Base-by-base conservation (phyloP, 2,329 filamentous ascomycete genomes). In the Aureobasidium pullulans region DNA sequence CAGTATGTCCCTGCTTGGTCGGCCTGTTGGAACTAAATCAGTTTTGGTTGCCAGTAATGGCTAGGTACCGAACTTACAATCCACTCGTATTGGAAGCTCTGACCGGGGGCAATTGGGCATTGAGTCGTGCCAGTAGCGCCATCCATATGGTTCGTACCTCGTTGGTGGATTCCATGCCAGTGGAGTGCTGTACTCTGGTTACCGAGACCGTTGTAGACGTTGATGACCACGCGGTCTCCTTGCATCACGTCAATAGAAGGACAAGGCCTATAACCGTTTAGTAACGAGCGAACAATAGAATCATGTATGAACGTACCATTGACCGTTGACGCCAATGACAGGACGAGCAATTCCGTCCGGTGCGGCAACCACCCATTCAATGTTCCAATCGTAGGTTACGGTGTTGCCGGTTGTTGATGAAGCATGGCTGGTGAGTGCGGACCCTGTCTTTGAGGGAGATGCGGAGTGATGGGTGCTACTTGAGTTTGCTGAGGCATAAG, bases 111-210 rank as follows among this genome's bases (percentile, higher is more conserved):
- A 52, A 90, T 85, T 0, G 82, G 79, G 62, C 86, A 89, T 68
- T 89, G 87, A 0, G 82, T 86, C 4, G 88, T 78, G 37, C 83
- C 85, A 0, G 83, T 77, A 1, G 86, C 81, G 0, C 88, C 89
- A 66, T 92, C 88, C 85, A 90, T 89, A 59, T 79, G 79, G 61
- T 84, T 89, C 0, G 87, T 88, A 9, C 87, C 87, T 64, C 89
- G 88, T 68, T 90, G 87, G 67, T 84, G 89, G 62, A 93, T 79
- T 10, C 89, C 89, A 65, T 93, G 89, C 70, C 88, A 92, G 69
- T 93, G 89, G 5, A 92, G 77, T 34, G 80, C 81, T 7, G 86
- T 87, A 11, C 80, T 81, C 64, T 81, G 70, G 64, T 90, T 88
- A 9, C 77, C 75, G 0, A 87, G 82, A 23, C 81, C 77, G 65